A percentile compares a stretch with the other conserved stretches of the same genome.
phyloP scores from a whole-genome alignment of 257 asterid species.

The Thymus mandschuricus region DNA sequence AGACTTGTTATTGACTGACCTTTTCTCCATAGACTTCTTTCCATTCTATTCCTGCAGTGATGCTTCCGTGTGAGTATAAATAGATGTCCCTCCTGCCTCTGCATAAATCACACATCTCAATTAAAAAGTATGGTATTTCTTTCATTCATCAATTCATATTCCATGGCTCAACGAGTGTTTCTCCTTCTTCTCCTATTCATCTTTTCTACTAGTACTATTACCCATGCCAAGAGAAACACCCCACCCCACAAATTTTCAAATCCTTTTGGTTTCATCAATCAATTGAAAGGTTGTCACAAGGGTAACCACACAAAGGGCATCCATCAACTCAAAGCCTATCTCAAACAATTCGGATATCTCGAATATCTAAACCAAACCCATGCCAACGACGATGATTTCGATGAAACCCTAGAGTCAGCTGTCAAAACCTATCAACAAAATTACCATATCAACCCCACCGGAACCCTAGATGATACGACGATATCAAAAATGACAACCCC shows the following conservation, averaged over 20 bases:
- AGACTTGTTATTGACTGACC: no score
- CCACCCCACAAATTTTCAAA: constrained; percentile 16
- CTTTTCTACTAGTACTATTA: background rate
- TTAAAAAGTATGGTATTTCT: no score
- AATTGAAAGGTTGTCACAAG: constrained; percentile 33
- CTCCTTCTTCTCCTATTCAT: background rate
- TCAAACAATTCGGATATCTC: constrained; percentile 44
- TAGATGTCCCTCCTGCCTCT: no score
- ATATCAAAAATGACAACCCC: constrained; percentile 34
- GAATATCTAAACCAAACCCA: constrained; percentile 10
- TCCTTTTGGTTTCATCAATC: constrained; percentile 41
- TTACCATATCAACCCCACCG: constrained; percentile 30
- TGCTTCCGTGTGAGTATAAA: no score
- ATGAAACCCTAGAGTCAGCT: constrained; percentile 17
- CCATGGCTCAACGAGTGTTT: background rate
- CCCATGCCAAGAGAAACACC: constrained; percentile 22
- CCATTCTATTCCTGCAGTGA: no score
- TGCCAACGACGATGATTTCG: constrained; percentile 27
- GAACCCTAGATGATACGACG: constrained; percentile 34
- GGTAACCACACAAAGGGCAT: constrained; percentile 27
- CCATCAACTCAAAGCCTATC: constrained; percentile 32
- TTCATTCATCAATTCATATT: no score
- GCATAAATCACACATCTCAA: no score
- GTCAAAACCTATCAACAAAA: constrained; percentile 27
- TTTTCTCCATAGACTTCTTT: no score